Conservation (phyloP, 129 eudicot species). For the Heracleum sosnowskyi region DNA sequence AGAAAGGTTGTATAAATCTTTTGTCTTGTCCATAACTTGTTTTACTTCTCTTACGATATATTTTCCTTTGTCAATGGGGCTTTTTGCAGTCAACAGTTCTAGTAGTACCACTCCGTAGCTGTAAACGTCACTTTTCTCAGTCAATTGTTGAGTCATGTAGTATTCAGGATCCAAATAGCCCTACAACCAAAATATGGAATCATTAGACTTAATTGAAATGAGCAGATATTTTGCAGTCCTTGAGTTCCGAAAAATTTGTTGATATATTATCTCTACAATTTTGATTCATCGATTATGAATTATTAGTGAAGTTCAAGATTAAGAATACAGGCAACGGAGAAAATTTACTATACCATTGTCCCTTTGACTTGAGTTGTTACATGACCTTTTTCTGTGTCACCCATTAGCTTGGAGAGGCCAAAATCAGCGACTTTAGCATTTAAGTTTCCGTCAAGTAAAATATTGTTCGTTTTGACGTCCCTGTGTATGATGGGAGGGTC, state of each 20-base stretch:
- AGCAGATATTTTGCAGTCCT: background rate
- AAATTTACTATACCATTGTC: constrained; percentile 60
- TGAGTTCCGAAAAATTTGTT: background rate
- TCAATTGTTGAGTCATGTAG: constrained; percentile 58
- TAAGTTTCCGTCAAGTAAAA: constrained; percentile 65
- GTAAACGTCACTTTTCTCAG: constrained; percentile 69
- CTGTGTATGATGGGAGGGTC: constrained; percentile 93
- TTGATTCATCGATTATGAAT: background rate
- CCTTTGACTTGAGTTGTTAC: constrained; percentile 97
- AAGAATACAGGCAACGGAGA: background rate
- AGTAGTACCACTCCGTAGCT: constrained; percentile 72
- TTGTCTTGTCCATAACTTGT: constrained; percentile 43
- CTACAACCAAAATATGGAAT: constrained; percentile 15
- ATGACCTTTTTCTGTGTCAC: constrained; percentile 46
- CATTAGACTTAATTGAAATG: background rate
- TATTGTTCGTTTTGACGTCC: constrained; percentile 71
- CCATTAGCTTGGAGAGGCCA: constrained; percentile 64
- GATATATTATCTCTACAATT: background rate
- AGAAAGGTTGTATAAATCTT: constrained; percentile 42
- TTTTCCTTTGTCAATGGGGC: constrained; percentile 66
- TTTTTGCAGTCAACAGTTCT: constrained; percentile 61
- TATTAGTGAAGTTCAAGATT: background rate
- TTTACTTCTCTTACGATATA: constrained; percentile 69
- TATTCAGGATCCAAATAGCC: constrained; percentile 80
- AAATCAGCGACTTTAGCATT: constrained; percentile 92